A percentile compares a stretch with the other conserved stretches of the same genome.
Conservation (phyloP, 176 grass and related monocot species). For the Areca catechu region DNA sequence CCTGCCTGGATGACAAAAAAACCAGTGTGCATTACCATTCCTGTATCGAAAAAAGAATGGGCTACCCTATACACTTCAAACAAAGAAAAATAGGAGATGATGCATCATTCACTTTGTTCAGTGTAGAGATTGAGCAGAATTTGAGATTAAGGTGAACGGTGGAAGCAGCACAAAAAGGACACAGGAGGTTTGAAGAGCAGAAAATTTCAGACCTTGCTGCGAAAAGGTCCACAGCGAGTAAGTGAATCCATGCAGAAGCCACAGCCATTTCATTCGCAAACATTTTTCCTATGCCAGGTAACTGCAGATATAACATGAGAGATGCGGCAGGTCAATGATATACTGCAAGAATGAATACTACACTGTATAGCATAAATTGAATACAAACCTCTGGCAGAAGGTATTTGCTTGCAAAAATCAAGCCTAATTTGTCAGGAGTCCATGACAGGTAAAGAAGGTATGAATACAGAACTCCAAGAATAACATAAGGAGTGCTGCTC, state of each 20-base stretch:
- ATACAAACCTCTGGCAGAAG: slow-evolving; percentile 78
- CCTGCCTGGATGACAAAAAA: slow-evolving; percentile 51
- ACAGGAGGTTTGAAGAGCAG: background rate
- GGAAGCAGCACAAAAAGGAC: background rate
- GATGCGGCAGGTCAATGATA: background rate
- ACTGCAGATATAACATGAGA: slow-evolving; percentile 25
- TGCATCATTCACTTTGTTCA: too few species aligned
- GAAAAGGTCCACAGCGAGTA: slow-evolving; percentile 87
- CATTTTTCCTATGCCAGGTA: slow-evolving; percentile 69
- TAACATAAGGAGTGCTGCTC: slow-evolving; percentile 66
- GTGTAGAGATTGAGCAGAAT: too few species aligned
- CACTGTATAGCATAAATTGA: background rate
- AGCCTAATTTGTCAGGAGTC: slow-evolving; percentile 66
- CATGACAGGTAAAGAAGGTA: slow-evolving; percentile 89
- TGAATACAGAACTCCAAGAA: slow-evolving; percentile 61
- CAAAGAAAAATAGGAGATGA: too few species aligned
- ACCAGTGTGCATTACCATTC: background rate
- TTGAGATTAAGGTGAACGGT: too few species aligned
- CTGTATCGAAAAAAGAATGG: background rate
- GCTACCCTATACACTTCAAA: too few species aligned
- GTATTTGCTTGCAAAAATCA: slow-evolving; percentile 94
- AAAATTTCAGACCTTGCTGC: slow-evolving; percentile 48
- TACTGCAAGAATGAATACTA: background rate
- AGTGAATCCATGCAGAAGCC: slow-evolving; percentile 94
- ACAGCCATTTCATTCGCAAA: slow-evolving; percentile 84